Evolutionary conservation across 176 grass and related monocot species (phyloP).

Genomic region (Luzula sylvatica): DNA sequence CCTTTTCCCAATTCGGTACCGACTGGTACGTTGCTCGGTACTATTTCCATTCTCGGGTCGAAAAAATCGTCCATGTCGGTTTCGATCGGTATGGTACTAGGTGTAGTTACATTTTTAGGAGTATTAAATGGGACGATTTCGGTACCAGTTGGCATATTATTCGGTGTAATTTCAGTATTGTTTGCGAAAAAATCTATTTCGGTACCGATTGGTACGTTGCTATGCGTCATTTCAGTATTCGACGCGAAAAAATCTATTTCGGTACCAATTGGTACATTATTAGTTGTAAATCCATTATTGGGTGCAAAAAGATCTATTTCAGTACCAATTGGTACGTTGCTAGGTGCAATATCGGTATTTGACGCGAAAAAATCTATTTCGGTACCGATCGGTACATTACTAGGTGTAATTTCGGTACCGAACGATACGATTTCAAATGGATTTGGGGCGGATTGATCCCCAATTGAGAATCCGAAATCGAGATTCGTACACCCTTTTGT

Average conservation of each 20-base stretch:
- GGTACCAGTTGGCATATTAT: background rate
- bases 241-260: background rate
- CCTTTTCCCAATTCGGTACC: too few relatives aligned
- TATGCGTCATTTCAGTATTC: too few relatives aligned
- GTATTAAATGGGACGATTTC: background rate
- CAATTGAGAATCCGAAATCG: background rate
- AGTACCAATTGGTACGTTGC: background rate
- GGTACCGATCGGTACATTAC: background rate
- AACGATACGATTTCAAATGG: constrained; percentile 14
- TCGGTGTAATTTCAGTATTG: background rate
- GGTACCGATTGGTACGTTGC: background rate
- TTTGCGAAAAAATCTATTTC: background rate
- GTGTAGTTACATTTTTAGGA: background rate
- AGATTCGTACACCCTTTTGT: background rate
- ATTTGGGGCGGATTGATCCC: background rate
- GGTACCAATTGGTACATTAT: constrained; percentile 8
- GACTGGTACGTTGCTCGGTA: too few relatives aligned
- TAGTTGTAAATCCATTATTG: background rate
- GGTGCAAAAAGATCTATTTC: background rate
- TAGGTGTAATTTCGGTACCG: background rate
- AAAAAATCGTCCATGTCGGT: background rate
- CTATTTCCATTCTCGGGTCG: too few relatives aligned
- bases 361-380: background rate
- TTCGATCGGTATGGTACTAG: constrained; percentile 1
- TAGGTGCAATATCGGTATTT: background rate